These are phyloP conservation scores for Mortierella sp. DNA, from an alignment of 371 early-diverging fungal species.

Conservation along the genomic window DNA sequence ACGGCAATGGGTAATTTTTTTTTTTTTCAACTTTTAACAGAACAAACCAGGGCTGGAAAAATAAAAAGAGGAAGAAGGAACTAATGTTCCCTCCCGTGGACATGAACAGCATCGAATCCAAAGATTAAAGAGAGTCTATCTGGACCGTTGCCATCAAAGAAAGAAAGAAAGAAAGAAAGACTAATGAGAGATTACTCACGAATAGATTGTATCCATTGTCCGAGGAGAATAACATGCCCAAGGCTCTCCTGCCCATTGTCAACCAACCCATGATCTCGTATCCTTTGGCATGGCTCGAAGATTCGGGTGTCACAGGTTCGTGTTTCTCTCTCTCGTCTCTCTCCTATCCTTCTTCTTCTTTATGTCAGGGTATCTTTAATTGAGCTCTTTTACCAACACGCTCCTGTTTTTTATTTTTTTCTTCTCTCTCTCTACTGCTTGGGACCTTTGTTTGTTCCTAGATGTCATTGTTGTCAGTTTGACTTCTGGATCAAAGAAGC, in stretches of 20 bases:
- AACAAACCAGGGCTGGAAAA: background rate
- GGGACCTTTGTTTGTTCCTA: constrained; percentile 38
- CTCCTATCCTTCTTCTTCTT: background rate
- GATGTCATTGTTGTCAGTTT: constrained; percentile 86
- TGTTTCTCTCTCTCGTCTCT: too few species aligned
- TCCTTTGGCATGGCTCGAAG: constrained; percentile 92
- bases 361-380: background rate
- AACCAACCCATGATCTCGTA: constrained; percentile 94
- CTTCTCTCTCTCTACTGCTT: background rate
- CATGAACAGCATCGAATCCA: too few species aligned
- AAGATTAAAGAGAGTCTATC: too few species aligned
- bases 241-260: constrained; percentile 92
- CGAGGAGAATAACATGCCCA: constrained; percentile 85
- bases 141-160: too few species aligned
- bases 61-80: background rate
- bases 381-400: background rate
- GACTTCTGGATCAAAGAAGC: constrained; percentile 63
- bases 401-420: background rate
- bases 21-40: background rate
- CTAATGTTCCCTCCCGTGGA: constrained; percentile 1
- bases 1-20: constrained; percentile 71
- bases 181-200: background rate
- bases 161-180: too few species aligned
- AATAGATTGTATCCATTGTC: constrained; percentile 82
- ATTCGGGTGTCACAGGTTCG: constrained; percentile 84